These are phyloP conservation scores for Didymella segeticola DNA, from an alignment of 2,329 filamentous ascomycete genomes.

Conservation along the genomic window DNA sequence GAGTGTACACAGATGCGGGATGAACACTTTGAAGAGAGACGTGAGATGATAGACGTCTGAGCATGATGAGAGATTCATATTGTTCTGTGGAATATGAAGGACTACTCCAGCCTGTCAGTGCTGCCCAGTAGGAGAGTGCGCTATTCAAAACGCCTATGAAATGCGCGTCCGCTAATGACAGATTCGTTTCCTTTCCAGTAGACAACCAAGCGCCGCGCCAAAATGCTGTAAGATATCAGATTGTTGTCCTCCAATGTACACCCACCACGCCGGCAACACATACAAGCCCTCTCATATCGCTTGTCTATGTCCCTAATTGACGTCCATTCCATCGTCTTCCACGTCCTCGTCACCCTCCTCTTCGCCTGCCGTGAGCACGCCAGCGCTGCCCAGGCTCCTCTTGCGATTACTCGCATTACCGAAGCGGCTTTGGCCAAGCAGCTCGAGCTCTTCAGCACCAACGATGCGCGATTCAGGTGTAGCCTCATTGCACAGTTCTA, in stretches of 20 bases:
- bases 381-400: constrained; percentile 49
- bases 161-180: constrained; percentile 6
- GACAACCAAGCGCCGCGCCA: constrained; percentile 15
- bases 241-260: neutral
- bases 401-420: constrained; percentile 50
- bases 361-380: constrained; percentile 49
- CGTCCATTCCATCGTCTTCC: constrained; percentile 53
- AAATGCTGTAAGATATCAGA: constrained; percentile 10
- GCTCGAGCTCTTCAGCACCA: constrained; percentile 81
- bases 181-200: neutral
- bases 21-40: neutral
- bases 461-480: constrained; percentile 92
- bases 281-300: neutral
- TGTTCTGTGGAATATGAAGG: neutral
- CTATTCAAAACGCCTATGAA: constrained; percentile 12
- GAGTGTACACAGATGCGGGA: too few relatives aligned
- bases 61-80: too few relatives aligned
- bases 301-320: constrained; percentile 33
- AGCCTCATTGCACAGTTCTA: constrained; percentile 92
- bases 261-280: neutral
- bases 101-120: neutral
- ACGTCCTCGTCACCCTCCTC: constrained; percentile 53
- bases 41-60: too few relatives aligned
- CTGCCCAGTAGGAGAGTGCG: neutral
- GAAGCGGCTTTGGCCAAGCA: constrained; percentile 60